Conservation (phyloP, 2,329 filamentous ascomycete species). For the Colletotrichum siamense region DNA sequence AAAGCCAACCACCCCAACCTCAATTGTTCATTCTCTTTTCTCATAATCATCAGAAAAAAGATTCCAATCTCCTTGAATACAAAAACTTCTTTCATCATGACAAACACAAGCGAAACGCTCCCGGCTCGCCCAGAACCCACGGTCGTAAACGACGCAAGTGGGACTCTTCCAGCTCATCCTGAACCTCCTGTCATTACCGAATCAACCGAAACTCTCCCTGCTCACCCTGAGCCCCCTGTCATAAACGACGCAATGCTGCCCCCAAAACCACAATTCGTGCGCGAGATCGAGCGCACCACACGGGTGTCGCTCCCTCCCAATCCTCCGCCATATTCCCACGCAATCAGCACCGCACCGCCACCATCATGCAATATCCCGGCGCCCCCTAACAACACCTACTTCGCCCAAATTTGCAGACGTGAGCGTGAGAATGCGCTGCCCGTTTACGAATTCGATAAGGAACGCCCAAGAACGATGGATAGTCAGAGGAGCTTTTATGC, state of each 20-base stretch:
- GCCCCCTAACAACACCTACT: not conserved
- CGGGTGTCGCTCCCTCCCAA: not conserved
- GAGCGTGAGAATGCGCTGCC: not conserved
- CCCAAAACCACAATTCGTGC: constrained; percentile 5
- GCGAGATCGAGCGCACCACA: constrained; percentile 1
- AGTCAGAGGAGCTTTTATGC: not conserved
- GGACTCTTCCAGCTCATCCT: not conserved
- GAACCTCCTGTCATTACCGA: not conserved
- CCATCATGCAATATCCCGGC: not conserved
- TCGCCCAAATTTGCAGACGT: not conserved
- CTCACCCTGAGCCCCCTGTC: not conserved
- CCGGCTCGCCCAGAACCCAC: not conserved
- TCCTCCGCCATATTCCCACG: not conserved
- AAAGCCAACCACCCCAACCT: not conserved
- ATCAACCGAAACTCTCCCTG: not conserved
- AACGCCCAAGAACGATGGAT: not conserved
- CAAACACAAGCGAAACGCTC: not conserved
- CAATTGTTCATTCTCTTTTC: not conserved
- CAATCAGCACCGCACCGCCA: not conserved
- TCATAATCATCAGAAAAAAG: not conserved
- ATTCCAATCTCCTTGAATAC: not conserved
- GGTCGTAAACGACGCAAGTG: not conserved
- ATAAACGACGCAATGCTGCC: not conserved
- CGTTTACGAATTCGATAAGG: not conserved
- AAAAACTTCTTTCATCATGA: not conserved